A percentile compares a stretch with the other conserved stretches of the same genome.
Conservation (phyloP, 495 filamentous ascomycete genomes). For the Hypoxylon trugodes region DNA sequence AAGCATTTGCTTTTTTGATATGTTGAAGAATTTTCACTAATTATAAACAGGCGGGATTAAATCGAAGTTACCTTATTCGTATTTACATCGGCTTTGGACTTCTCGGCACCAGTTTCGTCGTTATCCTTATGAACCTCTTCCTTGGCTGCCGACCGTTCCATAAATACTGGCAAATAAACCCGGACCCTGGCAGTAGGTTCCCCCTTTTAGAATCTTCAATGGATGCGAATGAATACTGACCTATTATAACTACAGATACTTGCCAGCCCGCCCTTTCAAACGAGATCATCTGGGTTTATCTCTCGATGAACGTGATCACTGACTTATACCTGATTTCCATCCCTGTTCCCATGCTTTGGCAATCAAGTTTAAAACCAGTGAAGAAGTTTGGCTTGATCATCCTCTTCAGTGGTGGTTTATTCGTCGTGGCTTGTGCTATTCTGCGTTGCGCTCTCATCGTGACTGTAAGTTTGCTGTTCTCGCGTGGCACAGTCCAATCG, state of each 20-base stretch:
- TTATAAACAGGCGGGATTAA: conserved; percentile 46
- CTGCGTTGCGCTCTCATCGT: conserved; percentile 59
- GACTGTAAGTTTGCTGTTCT: conserved; percentile 43
- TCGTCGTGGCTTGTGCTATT: conserved; percentile 60
- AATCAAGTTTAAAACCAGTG: conserved; percentile 50
- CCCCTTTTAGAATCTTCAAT: not conserved
- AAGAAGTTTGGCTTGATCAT: conserved; percentile 59
- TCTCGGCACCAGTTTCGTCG: conserved; percentile 59
- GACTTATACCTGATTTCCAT: conserved; percentile 61
- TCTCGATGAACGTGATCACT: conserved; percentile 54
- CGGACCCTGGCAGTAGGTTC: conserved; percentile 59
- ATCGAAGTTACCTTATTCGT: conserved; percentile 56
- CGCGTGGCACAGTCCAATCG: not conserved
- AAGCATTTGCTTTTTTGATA: conserved; percentile 28
- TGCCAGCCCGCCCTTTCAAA: conserved; percentile 59
- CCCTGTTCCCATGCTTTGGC: conserved; percentile 62
- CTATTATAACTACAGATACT: conserved; percentile 41
- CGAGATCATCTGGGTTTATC: conserved; percentile 53
- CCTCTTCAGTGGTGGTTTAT: conserved; percentile 58
- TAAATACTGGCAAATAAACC: conserved; percentile 62
- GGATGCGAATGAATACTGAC: not conserved
- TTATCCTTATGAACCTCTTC: conserved; percentile 60
- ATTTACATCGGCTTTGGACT: conserved; percentile 62
- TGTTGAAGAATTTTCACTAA: conserved; percentile 9
- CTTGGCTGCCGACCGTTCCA: conserved; percentile 60